Evolutionary conservation across 371 early-diverging fungal species (phyloP), one percentile per base, ranked within the genome.

Genomic region (Mortierella sp.): DNA sequence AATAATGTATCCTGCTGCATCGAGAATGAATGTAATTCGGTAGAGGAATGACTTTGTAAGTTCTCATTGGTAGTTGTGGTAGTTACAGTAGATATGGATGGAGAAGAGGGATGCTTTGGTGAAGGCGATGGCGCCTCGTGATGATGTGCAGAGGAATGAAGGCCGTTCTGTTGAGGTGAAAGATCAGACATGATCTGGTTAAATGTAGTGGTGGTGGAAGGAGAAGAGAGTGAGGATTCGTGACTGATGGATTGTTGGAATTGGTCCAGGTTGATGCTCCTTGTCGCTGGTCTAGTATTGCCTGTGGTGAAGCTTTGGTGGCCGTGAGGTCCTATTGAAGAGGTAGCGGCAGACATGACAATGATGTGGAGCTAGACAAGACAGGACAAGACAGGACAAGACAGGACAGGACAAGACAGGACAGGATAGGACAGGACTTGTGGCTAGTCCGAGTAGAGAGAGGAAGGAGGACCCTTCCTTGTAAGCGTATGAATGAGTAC

Each of bases 261-360:
- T 33, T 75, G 69, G 33, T 70, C 76, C 16, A 55, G 60, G 61
- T 69, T 77, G 72, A 72, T 47, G 53, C 77, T 77, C 61, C 66
- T 24, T 53, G 72, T 53, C 57, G 71, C 59, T n/a, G 76, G 67
- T 36, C 70, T 45, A 21, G 71, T 33, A 33, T 47, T 58, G 43
- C 58, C 67, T 63, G 60, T 16, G 21, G 22, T 10, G 21, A 33
- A 9, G 15, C 21, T 36, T 33, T 50, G 63, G 38, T 71, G 72
- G 43, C 62, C 50, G 62, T 55, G 58, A 10, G 65, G 62, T 38
- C 53, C 58, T 38, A 75, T 41, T 7, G 70, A 66, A 38, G 72
- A 52, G 41, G 67, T 15, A 0, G 68, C 52, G 13, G 66, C 53
- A 15, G 70, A 68, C 70, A 67, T 74, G 48, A 47, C 19, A 47